These are phyloP conservation scores for Phyllachora maydis DNA, from an alignment of 2,329 filamentous ascomycete species.

Conservation along the genomic window DNA sequence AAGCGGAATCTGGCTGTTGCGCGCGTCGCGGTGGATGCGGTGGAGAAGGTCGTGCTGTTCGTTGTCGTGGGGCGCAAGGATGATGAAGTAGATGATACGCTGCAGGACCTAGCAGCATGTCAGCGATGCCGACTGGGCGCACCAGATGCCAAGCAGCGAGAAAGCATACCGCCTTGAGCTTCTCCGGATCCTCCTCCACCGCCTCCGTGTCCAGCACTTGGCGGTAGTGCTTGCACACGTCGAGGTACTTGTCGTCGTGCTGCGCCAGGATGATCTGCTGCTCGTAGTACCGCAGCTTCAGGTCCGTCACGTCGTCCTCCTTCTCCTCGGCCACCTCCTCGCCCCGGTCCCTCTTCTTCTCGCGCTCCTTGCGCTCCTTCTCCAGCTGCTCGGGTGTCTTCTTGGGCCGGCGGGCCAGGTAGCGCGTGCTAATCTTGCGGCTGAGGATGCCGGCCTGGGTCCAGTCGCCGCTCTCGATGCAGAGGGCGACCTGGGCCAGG, in stretches of 20 bases:
- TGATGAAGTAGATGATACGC: constrained; percentile 92
- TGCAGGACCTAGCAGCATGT: constrained; percentile 51
- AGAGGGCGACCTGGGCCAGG: constrained; percentile 78
- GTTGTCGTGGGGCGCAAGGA: constrained; percentile 92
- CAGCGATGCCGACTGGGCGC: not conserved
- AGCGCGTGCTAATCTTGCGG: constrained; percentile 91
- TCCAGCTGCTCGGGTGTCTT: constrained; percentile 77
- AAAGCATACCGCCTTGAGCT: constrained; percentile 59
- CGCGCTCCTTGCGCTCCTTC: constrained; percentile 73
- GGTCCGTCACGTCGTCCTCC: constrained; percentile 80
- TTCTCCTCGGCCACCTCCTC: constrained; percentile 62
- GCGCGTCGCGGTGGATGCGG: constrained; percentile 69
- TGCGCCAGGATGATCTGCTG: constrained; percentile 92
- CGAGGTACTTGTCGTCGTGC: constrained; percentile 93
- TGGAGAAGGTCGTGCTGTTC: constrained; percentile 95
- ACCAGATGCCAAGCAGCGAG: not conserved
- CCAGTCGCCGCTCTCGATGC: constrained; percentile 92
- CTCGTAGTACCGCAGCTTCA: constrained; percentile 92
- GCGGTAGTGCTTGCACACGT: constrained; percentile 94
- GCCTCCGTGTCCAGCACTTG: constrained; percentile 93
- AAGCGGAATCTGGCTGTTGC: constrained; percentile 55
- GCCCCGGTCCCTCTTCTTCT: constrained; percentile 64
- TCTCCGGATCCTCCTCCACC: constrained; percentile 72
- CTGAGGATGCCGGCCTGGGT: constrained; percentile 84
- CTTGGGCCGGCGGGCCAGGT: constrained; percentile 77